phyloP scores from a whole-genome alignment of 352 stramenopile species.

The Phytophthora aleatoria region DNA sequence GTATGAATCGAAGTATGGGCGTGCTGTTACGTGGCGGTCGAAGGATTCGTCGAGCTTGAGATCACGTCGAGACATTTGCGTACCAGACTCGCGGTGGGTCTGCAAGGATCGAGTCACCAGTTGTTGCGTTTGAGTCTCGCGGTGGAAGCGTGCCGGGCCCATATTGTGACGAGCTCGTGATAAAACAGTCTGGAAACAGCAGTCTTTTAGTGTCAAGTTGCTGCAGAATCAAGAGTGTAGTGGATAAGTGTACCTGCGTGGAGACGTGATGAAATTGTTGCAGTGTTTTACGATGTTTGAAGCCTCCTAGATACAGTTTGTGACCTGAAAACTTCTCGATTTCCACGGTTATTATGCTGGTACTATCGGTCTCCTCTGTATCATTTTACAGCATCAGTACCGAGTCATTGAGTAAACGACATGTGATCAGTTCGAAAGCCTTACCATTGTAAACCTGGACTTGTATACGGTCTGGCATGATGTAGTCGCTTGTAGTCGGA shows the following conservation, averaged over 20 bases:
- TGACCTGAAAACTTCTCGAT: constrained; percentile 75
- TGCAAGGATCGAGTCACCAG: constrained; percentile 80
- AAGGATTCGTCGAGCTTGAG: constrained; percentile 67
- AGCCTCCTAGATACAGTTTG: constrained; percentile 92
- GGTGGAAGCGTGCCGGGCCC: constrained; percentile 49
- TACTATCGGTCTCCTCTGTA: constrained; percentile 49
- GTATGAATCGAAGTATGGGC: constrained; percentile 91
- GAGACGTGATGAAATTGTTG: constrained; percentile 92
- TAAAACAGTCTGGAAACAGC: constrained; percentile 47
- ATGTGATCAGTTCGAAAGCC: constrained; percentile 2
- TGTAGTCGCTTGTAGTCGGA: constrained; percentile 61
- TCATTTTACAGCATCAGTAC: not conserved
- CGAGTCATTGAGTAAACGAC: not conserved
- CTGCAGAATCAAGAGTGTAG: not conserved
- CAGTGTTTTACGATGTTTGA: constrained; percentile 85
- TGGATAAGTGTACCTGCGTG: constrained; percentile 57
- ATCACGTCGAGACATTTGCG: constrained; percentile 88
- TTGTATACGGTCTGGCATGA: constrained; percentile 85
- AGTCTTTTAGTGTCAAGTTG: not conserved
- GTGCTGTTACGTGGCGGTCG: constrained; percentile 65
- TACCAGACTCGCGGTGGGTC: constrained; percentile 89
- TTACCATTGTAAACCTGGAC: constrained; percentile 74
- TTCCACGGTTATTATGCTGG: constrained; percentile 63
- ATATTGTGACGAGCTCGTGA: constrained; percentile 48
- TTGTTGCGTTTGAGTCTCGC: constrained; percentile 91